A percentile compares a stretch with the other conserved stretches of the same genome.
Evolutionary conservation across 371 early-diverging fungal genomes (phyloP).

Genomic region (Cokeromyces recurvatus): DNA sequence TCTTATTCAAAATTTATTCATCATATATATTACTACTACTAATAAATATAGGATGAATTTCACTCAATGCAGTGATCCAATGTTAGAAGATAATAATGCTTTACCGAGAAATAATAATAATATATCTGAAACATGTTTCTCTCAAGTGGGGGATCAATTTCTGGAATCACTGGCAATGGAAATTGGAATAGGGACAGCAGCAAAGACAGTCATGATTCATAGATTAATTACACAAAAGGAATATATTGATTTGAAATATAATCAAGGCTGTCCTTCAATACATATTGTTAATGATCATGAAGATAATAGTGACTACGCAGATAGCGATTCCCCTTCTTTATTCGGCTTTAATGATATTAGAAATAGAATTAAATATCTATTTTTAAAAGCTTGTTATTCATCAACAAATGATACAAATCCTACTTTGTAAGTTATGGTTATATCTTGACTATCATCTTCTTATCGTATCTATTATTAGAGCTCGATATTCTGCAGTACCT

Average conservation of each 20-base stretch:
- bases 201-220: slow-evolving; percentile 21
- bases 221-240: slow-evolving; percentile 15
- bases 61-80: too few species aligned
- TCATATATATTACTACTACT: too few species aligned
- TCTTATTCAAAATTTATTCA: too few species aligned
- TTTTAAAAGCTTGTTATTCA: slow-evolving; percentile 15
- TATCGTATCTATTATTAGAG: too few species aligned
- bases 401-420: neutral
- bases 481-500: slow-evolving; percentile 10
- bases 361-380: slow-evolving; percentile 5
- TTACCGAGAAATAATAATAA: too few species aligned
- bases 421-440: slow-evolving; percentile 16
- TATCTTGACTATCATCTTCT: too few species aligned
- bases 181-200: slow-evolving; percentile 11
- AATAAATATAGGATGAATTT: too few species aligned
- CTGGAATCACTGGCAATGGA: slow-evolving; percentile 9
- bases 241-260: slow-evolving; percentile 15
- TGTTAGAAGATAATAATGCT: too few species aligned
- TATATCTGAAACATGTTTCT: slow-evolving; percentile 13
- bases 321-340: neutral
- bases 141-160: slow-evolving; percentile 13
- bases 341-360: too few species aligned
- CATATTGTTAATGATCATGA: neutral
- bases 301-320: neutral
- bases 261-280: slow-evolving; percentile 12